phyloP scores from a whole-genome alignment of 768 basidiomycete genomes.

The Auriculariales sp. region DNA sequence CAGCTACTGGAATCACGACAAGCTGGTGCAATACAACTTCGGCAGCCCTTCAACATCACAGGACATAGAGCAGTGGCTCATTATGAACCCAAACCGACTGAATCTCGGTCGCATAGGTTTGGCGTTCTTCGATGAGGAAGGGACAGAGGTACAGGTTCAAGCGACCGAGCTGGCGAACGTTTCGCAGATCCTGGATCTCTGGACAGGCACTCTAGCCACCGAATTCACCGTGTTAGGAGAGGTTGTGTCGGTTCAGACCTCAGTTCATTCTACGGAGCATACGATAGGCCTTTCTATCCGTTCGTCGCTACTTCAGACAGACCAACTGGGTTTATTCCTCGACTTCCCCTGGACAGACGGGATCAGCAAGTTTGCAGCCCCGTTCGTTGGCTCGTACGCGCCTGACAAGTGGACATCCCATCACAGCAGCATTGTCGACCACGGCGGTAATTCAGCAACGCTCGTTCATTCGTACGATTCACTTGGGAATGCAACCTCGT shows the following conservation, averaged over 20 bases:
- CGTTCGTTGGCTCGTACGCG: constrained; percentile 37
- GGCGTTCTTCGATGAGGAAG: constrained; percentile 21
- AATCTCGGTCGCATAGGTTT: constrained; percentile 40
- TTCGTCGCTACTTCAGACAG: constrained; percentile 25
- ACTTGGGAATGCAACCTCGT: constrained; percentile 24
- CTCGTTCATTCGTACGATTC: constrained; percentile 23
- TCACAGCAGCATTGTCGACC: constrained; percentile 29
- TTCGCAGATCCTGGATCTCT: constrained; percentile 35
- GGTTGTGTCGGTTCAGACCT: constrained; percentile 24
- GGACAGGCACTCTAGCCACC: constrained; percentile 38
- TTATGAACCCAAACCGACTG: constrained; percentile 40
- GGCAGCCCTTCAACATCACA: constrained; percentile 31
- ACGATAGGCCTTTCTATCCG: constrained; percentile 25
- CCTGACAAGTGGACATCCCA: constrained; percentile 23
- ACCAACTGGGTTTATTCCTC: constrained; percentile 32
- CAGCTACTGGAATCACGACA: constrained; percentile 36
- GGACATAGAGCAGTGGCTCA: constrained; percentile 37
- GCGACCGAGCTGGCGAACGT: constrained; percentile 23
- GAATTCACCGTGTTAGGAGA: constrained; percentile 24
- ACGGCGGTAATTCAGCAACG: constrained; percentile 16
- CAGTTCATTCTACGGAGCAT: constrained; percentile 24
- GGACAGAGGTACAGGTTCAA: constrained; percentile 17
- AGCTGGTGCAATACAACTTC: constrained; percentile 36
- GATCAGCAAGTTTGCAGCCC: constrained; percentile 36
- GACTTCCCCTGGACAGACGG: constrained; percentile 54